Evolutionary conservation across 176 grass and related monocot species (phyloP).

Genomic region (Eremochloa ophiuroides): DNA sequence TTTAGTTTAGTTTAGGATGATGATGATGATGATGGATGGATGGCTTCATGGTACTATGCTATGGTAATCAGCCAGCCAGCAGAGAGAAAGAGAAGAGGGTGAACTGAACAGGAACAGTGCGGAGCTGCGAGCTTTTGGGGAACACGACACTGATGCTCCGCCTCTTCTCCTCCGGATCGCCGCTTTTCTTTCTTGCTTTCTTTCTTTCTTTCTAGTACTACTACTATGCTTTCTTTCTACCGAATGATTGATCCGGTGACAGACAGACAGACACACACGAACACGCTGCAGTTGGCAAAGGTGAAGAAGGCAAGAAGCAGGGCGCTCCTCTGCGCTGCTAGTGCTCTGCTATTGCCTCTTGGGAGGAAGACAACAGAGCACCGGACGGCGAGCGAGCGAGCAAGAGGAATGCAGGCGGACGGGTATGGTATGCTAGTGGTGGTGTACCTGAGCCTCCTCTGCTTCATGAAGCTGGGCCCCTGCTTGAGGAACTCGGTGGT

Average conservation of each 20-base stretch:
- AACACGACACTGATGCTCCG: constrained; percentile 38
- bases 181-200: neutral
- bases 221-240: neutral
- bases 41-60: neutral
- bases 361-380: neutral
- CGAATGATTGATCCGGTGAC: constrained; percentile 12
- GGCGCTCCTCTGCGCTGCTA: neutral
- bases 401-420: neutral
- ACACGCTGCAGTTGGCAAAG: neutral
- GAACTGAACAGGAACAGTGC: constrained; percentile 63
- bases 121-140: constrained; percentile 57
- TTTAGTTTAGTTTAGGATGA: neutral
- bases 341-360: neutral
- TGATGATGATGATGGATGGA: no score
- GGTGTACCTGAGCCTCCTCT: constrained; percentile 73
- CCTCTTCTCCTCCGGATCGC: constrained; percentile 21
- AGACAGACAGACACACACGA: neutral
- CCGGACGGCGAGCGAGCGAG: neutral
- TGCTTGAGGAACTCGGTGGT: constrained; percentile 95
- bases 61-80: neutral
- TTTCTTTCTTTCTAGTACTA: neutral
- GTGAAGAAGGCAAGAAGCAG: neutral
- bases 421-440: no score
- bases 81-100: neutral
- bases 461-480: constrained; percentile 75